Base-by-base conservation (phyloP, 1,284 basidiomycete species). In the Anthracocystis walkeri region DNA sequence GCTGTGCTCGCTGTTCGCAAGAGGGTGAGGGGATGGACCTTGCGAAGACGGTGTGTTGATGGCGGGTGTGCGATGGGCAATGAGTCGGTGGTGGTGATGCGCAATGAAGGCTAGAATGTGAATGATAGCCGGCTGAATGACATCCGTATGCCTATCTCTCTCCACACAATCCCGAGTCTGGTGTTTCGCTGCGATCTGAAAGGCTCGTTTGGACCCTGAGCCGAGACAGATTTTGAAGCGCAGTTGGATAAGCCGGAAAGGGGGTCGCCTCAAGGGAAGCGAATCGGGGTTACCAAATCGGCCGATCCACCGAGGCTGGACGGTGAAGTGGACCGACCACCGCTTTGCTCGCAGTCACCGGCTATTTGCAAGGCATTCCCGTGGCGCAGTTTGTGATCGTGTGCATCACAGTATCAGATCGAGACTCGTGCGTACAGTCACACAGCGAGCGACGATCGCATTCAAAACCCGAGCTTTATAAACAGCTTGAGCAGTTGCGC, bases 131-230 rank as follows among this genome's bases (percentile, higher is more conserved):
- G 25, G 46, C 25, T 20, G 16, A 21, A 31, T 25, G 46, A 21
- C 45, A 29, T 46, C 45, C 25, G 45, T 41, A 5, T n/a, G 42
- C 21, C 20, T 21, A 45, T 33, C n/a, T 50, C n/a, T 50, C 46
- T 49, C 46, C 46, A 49, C 29, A 49, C 46, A 16, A 31, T 31
- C 14, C 20, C n/a, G 10, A 14, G 18, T 29, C 27, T 7, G 20
- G 4, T 25, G 14, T 29, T 50, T 21, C 48, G 33, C 33, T 12
- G 33, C 33, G 48, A 50, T 50, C 31, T 50, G n/a, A 35, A 33
- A 33, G 7, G 48, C 48, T 14, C 21, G 7, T 21, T 4, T 50
- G 48, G 48, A 50, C 48, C 48, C 48, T 50, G 46, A 49, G 12
- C 21, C 2, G 18, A 40, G 12, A 40, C 38, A 40, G n/a, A 18